Percentiles rank a stretch among this genome's conserved stretches.
phyloP scores from a whole-genome alignment of 2,329 filamentous ascomycete species.

The Phaeosphaeriaceae sp. region DNA sequence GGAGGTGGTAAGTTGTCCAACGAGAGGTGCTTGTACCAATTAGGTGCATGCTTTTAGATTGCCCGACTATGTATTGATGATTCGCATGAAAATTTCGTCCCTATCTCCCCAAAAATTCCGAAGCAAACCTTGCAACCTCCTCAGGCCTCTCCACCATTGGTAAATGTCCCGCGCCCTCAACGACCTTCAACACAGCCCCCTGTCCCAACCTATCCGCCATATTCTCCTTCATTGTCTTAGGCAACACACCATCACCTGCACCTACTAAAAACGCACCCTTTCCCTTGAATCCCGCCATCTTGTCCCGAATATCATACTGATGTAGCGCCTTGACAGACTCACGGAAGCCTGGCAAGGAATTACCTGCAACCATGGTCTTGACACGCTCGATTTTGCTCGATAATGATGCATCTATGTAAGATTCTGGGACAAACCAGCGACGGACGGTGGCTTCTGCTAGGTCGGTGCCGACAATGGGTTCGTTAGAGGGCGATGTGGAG shows the following conservation, averaged over 20 bases:
- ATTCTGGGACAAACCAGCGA: constrained; percentile 73
- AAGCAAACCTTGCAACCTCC: constrained; percentile 70
- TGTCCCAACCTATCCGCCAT: constrained; percentile 60
- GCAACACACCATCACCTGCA: constrained; percentile 74
- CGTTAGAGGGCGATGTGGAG: constrained; percentile 46
- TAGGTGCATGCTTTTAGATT: too few relatives aligned
- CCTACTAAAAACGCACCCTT: constrained; percentile 75
- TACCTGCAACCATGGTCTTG: constrained; percentile 71
- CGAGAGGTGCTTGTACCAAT: background rate
- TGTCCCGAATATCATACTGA: constrained; percentile 69
- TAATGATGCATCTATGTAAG: constrained; percentile 60
- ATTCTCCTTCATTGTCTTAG: constrained; percentile 76
- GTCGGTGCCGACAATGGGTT: constrained; percentile 64
- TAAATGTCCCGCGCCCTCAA: constrained; percentile 77
- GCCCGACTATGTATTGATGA: too few relatives aligned
- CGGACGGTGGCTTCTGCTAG: constrained; percentile 74
- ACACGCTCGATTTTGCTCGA: constrained; percentile 64
- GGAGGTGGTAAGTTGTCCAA: constrained; percentile 7
- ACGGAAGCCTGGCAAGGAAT: constrained; percentile 73
- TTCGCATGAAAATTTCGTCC: too few relatives aligned
- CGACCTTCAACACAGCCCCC: constrained; percentile 66
- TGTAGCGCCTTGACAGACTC: constrained; percentile 73
- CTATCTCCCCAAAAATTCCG: constrained; percentile 53
- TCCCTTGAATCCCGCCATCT: constrained; percentile 61
- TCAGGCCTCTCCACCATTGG: constrained; percentile 81